Evolutionary conservation across 2,329 filamentous ascomycete genomes (phyloP), one percentile per base, ranked within the genome.

Genomic region (Fulvia fulva): DNA sequence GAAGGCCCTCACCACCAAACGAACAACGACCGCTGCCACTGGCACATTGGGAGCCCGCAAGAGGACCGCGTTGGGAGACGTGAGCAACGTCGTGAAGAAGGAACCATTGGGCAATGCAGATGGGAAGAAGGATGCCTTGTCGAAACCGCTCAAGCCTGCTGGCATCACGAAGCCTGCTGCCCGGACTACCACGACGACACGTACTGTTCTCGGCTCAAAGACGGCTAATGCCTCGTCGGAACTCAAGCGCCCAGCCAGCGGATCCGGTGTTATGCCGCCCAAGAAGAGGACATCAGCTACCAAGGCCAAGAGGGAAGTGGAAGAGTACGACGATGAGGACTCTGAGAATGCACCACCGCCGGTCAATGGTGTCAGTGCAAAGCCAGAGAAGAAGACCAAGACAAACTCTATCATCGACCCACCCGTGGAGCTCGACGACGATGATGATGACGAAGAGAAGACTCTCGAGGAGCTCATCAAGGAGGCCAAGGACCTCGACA

Each of bases 71-170:
- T 83, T 99, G 37, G 91, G 90, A 58, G 94, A 99, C 79, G 89
- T 97, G 67, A 97, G 91, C 83, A 99, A 99, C 78, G 88, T 96
- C 63, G 86, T 86, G 68, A 97, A 97, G 75, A 82, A 83, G 50
- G 89, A 90, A 55, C 80, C 76, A 5, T 78, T 76, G 58, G 72
- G 74, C 51, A 96, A 96, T 81, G 77, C 80, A 47, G 73, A 79
- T 37, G 76, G 76, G 43, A 80, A 79, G 71, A 87, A 81, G 70
- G 69, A 70, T 51, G 60, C 63, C 41, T 37, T 73, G 34, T 64
- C 65, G 37, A 88, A 91, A 84, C 82, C 45, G 75, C 87, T 57
- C 54, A 88, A 92, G 71, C 86, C 90, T 57, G 89, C 87, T n/a
- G 90, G 90, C 60, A 81, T 97, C 56, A 86, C 90, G 73, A 97